Percentiles rank a stretch among this genome's conserved stretches.
These are phyloP conservation scores for Ogataea henricii DNA, from an alignment of 805 yeast genomes.

Conservation along the genomic window DNA sequence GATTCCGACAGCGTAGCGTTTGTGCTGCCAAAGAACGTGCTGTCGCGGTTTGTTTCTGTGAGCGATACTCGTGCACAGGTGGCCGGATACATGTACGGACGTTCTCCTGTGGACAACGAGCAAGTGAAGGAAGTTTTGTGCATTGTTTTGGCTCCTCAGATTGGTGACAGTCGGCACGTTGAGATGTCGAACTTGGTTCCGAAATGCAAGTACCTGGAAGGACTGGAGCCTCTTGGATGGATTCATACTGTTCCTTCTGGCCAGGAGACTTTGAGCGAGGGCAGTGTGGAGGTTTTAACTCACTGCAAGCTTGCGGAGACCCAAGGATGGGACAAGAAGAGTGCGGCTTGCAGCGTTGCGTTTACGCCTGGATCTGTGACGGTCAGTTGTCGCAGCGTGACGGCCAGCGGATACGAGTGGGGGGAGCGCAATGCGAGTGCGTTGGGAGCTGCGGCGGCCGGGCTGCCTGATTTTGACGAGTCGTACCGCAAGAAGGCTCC, in stretches of 20 bases:
- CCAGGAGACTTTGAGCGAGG: constrained; percentile 47
- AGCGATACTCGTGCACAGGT: constrained; percentile 82
- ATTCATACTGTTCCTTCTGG: constrained; percentile 86
- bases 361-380: constrained; percentile 86
- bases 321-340: constrained; percentile 42
- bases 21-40: constrained; percentile 78
- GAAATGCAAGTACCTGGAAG: constrained; percentile 44
- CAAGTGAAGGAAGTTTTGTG: constrained; percentile 77
- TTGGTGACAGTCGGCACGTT: constrained; percentile 69
- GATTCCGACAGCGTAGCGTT: constrained; percentile 62
- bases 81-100: constrained; percentile 80
- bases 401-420: constrained; percentile 75
- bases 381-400: constrained; percentile 62
- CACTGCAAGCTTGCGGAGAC: constrained; percentile 47
- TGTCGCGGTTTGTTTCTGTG: constrained; percentile 74
- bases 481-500: constrained; percentile 64
- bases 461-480: constrained; percentile 67
- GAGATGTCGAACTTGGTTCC: constrained; percentile 57
- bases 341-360: constrained; percentile 64
- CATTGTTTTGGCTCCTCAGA: constrained; percentile 83
- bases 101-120: constrained; percentile 69
- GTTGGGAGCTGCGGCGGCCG: constrained; percentile 53
- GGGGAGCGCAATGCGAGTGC: constrained; percentile 63
- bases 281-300: constrained; percentile 70
- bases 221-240: constrained; percentile 86